Base-by-base conservation (phyloP, 208 protist species). In the Naegleria lovaniensis region DNA sequence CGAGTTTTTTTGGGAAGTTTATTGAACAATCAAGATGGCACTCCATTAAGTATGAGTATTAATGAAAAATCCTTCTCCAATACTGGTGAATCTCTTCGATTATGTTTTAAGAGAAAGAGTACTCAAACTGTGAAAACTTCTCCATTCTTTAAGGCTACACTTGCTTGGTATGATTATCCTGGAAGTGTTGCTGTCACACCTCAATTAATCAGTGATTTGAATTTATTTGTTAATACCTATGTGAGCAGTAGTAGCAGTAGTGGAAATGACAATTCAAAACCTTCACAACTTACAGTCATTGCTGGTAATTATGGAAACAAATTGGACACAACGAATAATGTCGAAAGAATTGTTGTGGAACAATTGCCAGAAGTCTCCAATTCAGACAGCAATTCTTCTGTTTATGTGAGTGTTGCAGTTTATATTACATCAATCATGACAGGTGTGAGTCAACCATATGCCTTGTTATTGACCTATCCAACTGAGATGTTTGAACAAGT, bases 111-210 rank as follows among this genome's bases (percentile, higher is more conserved):
- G 29, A 36, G 5, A 13, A 79, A 79, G 9, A 36, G 16, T 13
- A n/a, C 25, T n/a, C n/a, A n/a, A n/a, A n/a, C n/a, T n/a, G n/a
- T n/a, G n/a, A n/a, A n/a, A n/a, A 25, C 22, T n/a, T 38, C 83
- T 87, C 25, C 67, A 43, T 25, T 22, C 15, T 79, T 98, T 38
- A 94, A 92, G 85, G 94, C 91, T 13, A 96, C 96, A 29, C 90
- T 98, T 19, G 95, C 92, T 16, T 98, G 96, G 96, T 97, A 93
- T 40, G 96, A 98, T 91, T 76, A 91, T 0, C 93, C 93, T 29
- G n/a, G 29, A 19, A 36, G 25, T 36, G 67, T 36, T 36, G 90
- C 90, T 33, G 93, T 95, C 22, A 94, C 11, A 6, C 41, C 39
- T 39, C 55, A 22, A 33, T 36, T 88, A 13, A 6, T 88, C 3